Conservation (phyloP, 2,329 filamentous ascomycete species). For the Monosporascus ibericus region DNA sequence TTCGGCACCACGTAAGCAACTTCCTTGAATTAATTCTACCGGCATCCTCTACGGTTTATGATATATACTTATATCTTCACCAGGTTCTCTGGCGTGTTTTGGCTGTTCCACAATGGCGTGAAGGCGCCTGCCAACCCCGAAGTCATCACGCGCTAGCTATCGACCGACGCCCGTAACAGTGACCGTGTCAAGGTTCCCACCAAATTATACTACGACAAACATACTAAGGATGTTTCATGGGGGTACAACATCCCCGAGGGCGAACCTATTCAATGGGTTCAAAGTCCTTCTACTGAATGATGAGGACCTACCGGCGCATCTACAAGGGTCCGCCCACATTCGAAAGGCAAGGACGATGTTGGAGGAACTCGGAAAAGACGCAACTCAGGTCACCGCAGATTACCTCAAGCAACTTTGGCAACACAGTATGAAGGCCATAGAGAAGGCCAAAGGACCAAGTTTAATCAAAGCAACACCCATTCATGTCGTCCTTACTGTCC, state of each 20-base stretch:
- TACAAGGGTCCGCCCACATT: conserved; percentile 17
- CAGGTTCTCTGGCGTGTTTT: conserved; percentile 36
- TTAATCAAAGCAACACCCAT: conserved; percentile 20
- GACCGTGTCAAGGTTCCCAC: conserved; percentile 29
- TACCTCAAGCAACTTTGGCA: conserved; percentile 30
- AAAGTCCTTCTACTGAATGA: conserved; percentile 31
- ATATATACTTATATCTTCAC: too few species aligned
- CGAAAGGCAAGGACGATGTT: conserved; percentile 1
- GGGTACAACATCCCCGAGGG: conserved; percentile 20
- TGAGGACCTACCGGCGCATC: conserved; percentile 15
- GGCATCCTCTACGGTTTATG: not conserved
- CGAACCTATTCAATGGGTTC: conserved; percentile 30
- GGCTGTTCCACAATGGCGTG: conserved; percentile 24
- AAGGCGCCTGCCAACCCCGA: conserved; percentile 5
- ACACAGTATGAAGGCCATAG: conserved; percentile 22
- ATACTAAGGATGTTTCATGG: conserved; percentile 13
- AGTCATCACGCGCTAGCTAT: conserved; percentile 26
- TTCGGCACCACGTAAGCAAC: conserved; percentile 39
- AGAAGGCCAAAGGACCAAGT: conserved; percentile 12
- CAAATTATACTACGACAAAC: conserved; percentile 12
- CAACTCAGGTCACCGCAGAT: conserved; percentile 22
- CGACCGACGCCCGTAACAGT: conserved; percentile 9
- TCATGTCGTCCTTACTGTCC: conserved; percentile 35
- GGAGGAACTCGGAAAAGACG: conserved; percentile 6
- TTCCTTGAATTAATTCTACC: not conserved